Evolutionary conservation across 441 rosid genomes (phyloP).

Genomic region (Mallotus repandus): DNA sequence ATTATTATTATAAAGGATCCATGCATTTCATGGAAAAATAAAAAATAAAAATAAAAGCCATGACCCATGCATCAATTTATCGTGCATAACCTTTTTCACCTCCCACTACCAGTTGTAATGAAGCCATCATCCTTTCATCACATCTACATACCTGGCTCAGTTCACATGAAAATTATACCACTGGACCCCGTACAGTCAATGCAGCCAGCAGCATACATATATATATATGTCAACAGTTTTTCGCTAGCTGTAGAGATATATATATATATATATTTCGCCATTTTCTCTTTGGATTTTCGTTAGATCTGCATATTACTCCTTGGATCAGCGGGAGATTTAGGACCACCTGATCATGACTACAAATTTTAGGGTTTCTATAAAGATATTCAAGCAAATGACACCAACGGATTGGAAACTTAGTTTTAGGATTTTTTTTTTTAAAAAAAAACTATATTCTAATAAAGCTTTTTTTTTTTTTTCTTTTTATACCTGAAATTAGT

Average conservation of each 20-base stretch:
- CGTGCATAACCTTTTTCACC: conserved; percentile 15
- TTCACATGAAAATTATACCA: conserved; percentile 8
- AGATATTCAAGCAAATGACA: not conserved
- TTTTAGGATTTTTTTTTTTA: conserved; percentile 5
- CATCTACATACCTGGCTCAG: not conserved
- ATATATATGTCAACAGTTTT: not conserved
- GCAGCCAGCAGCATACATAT: not conserved
- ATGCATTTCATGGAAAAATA: conserved; percentile 10
- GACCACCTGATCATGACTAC: conserved; percentile 10
- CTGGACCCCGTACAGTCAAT: conserved; percentile 20
- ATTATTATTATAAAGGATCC: conserved; percentile 18
- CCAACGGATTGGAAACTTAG: conserved; percentile 1
- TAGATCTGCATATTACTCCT: conserved; percentile 4
- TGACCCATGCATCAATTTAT: not conserved
- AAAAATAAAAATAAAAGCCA: not conserved
- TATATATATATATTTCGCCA: not conserved
- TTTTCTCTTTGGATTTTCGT: conserved; percentile 4
- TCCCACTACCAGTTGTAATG: not conserved
- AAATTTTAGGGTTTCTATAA: not conserved
- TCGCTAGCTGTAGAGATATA: not conserved
- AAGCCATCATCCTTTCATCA: conserved; percentile 13
- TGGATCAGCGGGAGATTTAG: not conserved
- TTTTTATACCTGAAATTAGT: no score
- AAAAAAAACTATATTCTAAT: not conserved
- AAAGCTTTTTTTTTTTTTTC: no score